A percentile compares a stretch with the other conserved stretches of the same genome.
These are phyloP conservation scores for Acanthamoeba triangularis DNA, from an alignment of 208 protist genomes.

Conservation along the genomic window DNA sequence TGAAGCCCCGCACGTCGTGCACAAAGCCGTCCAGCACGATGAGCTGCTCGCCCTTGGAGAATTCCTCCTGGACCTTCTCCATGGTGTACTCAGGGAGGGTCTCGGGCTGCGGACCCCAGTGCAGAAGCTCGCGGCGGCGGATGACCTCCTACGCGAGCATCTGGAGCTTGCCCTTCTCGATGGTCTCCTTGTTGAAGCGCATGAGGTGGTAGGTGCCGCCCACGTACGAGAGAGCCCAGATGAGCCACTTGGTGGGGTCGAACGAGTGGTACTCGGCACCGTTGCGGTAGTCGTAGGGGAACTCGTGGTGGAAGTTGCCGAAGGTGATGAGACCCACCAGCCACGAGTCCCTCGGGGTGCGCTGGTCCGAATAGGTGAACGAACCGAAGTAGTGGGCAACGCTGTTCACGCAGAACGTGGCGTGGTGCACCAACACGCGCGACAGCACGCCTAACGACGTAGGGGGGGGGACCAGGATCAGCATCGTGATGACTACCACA, in stretches of 20 bases:
- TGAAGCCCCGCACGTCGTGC: constrained; percentile 89
- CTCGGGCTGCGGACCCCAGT: constrained; percentile 81
- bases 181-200: constrained; percentile 83
- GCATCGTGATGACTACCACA: not conserved
- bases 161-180: constrained; percentile 84
- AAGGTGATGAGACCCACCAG: constrained; percentile 91
- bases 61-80: constrained; percentile 72
- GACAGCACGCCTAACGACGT: constrained; percentile 76
- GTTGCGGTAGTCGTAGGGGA: constrained; percentile 91
- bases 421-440: constrained; percentile 89
- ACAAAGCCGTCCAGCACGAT: constrained; percentile 85
- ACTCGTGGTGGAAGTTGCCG: constrained; percentile 93
- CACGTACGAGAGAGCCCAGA: constrained; percentile 81
- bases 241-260: constrained; percentile 91
- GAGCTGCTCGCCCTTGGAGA: constrained; percentile 52
- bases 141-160: constrained; percentile 82
- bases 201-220: constrained; percentile 87
- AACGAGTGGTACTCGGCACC: constrained; percentile 88
- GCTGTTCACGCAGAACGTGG: constrained; percentile 92
- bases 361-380: constrained; percentile 86
- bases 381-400: constrained; percentile 91
- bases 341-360: constrained; percentile 81
- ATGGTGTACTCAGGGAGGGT: constrained; percentile 76
- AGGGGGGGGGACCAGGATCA: not conserved
- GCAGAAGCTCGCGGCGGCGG: constrained; percentile 24